Evolutionary conservation across 1,284 basidiomycete species (phyloP), one percentile per base, ranked within the genome.

Genomic region (Cystobasidiaceae sp.): DNA sequence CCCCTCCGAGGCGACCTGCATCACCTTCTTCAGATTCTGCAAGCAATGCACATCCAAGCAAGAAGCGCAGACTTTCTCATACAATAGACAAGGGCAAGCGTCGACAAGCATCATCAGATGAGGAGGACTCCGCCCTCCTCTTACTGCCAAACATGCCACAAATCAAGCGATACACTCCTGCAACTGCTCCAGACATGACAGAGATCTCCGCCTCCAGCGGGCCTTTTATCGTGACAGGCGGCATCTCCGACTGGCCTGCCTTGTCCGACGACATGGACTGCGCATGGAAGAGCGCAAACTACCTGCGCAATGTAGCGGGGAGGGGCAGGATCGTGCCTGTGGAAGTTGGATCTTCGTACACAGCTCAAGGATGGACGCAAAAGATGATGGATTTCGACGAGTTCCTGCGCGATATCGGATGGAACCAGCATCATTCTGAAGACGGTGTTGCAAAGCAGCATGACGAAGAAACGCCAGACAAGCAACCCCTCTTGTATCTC

Each of bases 331-430:
- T 90, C 7, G 88, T 97, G 0, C 94, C 94, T 4, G 85, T 97
- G 9, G 94, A 98, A 77, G 79, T 94, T 27, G 94, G 94, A 3
- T 76, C 78, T 48, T 87, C 92, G 73, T 98, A 98, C 76, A 84
- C 89, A 33, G 80, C 82, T 13, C 82, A 84, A 21, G 83, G 84
- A 49, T 98, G 94, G 94, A 82, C 83, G 0, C 94, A 96, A 76
- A 78, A 78, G 67, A 81, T 97, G 64, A 83, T 96, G 75, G 72
- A 77, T 23, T 96, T 91, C 85, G 85, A 87, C 33, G 80, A 80
- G 3, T 93, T 97, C 73, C 79, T 93, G 13, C 67, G 77, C 4
- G 77, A 78, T 15, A 80, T 89, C 4, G n/a, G n/a, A n/a, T 58
- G 62, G 50, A n/a, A 34, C 7, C 11, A 13, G 1, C 25, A 61